Evolutionary conservation across 2,329 filamentous ascomycete genomes (phyloP).

Genomic region (Fusarium protoensiforme): DNA sequence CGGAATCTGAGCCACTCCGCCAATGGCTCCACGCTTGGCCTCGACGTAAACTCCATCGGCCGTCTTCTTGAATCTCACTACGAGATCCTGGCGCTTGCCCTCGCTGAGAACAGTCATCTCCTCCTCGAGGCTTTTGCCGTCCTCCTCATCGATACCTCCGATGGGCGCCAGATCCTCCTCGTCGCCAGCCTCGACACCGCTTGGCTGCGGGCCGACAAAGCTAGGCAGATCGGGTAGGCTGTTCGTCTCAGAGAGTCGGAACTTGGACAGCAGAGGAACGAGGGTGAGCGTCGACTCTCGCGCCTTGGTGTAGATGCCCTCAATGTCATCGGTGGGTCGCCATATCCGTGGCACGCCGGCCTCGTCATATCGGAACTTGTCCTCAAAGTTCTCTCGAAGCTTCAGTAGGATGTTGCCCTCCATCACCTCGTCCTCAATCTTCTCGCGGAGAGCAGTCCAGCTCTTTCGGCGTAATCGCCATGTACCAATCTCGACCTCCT

Average conservation of each 20-base stretch:
- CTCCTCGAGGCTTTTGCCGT: conserved; percentile 93
- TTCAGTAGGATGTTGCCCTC: conserved; percentile 96
- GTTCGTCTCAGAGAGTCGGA: conserved; percentile 80
- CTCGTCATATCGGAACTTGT: conserved; percentile 98
- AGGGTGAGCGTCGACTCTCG: conserved; percentile 91
- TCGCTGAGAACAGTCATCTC: conserved; percentile 96
- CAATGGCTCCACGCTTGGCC: conserved; percentile 95
- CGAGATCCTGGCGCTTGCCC: conserved; percentile 88
- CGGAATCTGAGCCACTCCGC: conserved; percentile 92
- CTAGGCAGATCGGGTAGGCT: conserved; percentile 82
- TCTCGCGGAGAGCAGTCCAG: conserved; percentile 89
- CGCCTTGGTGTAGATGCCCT: conserved; percentile 92
- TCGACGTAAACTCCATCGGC: conserved; percentile 98
- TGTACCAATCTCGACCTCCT: conserved; percentile 90
- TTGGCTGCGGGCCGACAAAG: conserved; percentile 85
- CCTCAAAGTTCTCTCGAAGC: conserved; percentile 97
- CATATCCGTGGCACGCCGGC: conserved; percentile 94
- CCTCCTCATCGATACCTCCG: conserved; percentile 93
- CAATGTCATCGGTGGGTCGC: conserved; percentile 96
- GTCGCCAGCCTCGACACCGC: conserved; percentile 80
- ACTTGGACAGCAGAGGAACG: conserved; percentile 88
- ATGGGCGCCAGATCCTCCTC: conserved; percentile 92
- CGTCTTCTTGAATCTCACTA: conserved; percentile 96
- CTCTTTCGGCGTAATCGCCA: conserved; percentile 95
- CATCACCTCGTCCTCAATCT: conserved; percentile 97